Conservation (phyloP, 345 rosid species). For the Corchorus capsularis region DNA sequence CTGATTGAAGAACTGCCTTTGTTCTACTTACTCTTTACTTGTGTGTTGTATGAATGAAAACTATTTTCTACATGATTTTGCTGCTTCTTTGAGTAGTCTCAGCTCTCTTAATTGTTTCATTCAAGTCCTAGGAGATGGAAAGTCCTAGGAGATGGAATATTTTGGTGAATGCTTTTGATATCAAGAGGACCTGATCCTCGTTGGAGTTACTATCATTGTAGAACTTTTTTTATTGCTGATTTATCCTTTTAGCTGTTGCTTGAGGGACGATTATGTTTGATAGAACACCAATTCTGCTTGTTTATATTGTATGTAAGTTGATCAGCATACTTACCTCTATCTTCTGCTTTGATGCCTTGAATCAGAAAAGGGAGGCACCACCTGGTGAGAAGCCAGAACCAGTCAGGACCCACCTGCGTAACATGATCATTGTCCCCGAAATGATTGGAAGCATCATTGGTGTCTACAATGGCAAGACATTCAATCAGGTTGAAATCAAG, state of each 20-base stretch:
- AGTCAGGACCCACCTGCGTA: conserved; percentile 83
- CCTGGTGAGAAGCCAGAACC: conserved; percentile 97
- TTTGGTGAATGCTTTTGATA: not conserved
- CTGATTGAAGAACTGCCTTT: not conserved
- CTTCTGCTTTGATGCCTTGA: not conserved
- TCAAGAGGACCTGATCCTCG: not conserved
- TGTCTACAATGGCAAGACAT: conserved; percentile 93
- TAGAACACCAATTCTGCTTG: not conserved
- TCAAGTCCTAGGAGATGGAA: not conserved
- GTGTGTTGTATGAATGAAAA: not conserved
- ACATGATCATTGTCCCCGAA: conserved; percentile 95
- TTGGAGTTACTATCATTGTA: not conserved
- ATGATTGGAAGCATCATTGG: conserved; percentile 97
- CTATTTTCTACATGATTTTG: too few species aligned
- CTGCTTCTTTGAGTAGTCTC: too few species aligned
- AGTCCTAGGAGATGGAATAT: not conserved
- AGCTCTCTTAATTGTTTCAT: too few species aligned
- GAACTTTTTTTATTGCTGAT: not conserved
- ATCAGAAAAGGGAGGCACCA: conserved; percentile 92
- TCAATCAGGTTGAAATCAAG: conserved; percentile 94
- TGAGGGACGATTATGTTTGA: not conserved
- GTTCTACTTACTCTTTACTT: not conserved
- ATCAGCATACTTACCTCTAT: too few species aligned
- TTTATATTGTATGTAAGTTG: not conserved
- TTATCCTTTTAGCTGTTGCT: not conserved